Conservation (phyloP, 1,284 basidiomycete genomes). For the Bjerkandera adusta region DNA sequence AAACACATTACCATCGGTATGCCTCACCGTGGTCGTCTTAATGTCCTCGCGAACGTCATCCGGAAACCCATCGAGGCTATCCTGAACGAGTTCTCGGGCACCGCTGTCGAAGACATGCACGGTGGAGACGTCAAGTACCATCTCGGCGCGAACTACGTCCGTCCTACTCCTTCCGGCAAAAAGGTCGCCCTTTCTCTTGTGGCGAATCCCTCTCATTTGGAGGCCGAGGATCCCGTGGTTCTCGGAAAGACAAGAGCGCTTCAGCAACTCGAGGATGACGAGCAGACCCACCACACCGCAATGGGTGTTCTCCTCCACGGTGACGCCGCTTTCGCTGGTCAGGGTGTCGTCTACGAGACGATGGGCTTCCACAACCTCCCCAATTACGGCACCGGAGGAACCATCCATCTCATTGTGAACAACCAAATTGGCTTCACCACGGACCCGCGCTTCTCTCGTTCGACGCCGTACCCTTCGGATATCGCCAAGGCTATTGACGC, state of each 20-base stretch:
- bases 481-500: conserved; percentile 99
- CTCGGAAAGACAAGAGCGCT: conserved; percentile 97
- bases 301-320: conserved; percentile 97
- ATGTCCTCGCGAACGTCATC: conserved; percentile 98
- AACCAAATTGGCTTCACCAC: conserved; percentile 99
- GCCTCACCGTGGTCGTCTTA: conserved; percentile 98
- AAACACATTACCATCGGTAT: conserved; percentile 98
- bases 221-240: conserved; percentile 97
- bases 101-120: conserved; percentile 66
- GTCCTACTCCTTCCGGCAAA: conserved; percentile 97
- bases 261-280: conserved; percentile 93
- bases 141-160: conserved; percentile 97
- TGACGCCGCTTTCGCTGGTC: conserved; percentile 98
- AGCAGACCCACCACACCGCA: conserved; percentile 72
- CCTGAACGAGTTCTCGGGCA: conserved; percentile 93
- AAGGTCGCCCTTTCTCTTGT: conserved; percentile 97
- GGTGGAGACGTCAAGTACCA: conserved; percentile 99
- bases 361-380: conserved; percentile 98
- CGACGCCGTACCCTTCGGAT: conserved; percentile 98
- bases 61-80: conserved; percentile 98
- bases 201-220: conserved; percentile 97
- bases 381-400: conserved; percentile 96
- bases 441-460: conserved; percentile 95
- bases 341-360: conserved; percentile 98
- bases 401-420: conserved; percentile 98